Conservation (phyloP, 768 basidiomycete species). For the Nidularia sp. region DNA sequence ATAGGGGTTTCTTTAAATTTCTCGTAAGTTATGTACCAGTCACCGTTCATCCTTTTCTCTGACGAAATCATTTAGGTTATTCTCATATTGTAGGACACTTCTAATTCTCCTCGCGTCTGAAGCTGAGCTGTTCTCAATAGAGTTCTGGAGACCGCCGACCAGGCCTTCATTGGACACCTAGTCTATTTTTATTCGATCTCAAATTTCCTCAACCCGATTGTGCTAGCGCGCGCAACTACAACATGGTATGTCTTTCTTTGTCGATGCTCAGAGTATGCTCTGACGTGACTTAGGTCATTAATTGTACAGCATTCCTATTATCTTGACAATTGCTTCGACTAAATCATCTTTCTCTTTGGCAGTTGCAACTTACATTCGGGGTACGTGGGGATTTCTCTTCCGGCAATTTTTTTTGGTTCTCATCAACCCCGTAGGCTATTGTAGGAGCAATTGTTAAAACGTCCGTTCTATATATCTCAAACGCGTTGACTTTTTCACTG, state of each 20-base stretch:
- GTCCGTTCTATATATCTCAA: conserved; percentile 14
- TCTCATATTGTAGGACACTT: conserved; percentile 24
- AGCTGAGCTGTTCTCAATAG: not conserved
- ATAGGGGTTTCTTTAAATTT: conserved; percentile 45
- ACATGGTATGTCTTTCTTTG: conserved; percentile 35
- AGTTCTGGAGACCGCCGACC: conserved; percentile 49
- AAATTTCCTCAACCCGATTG: conserved; percentile 31
- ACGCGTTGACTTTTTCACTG: conserved; percentile 1
- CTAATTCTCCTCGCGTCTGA: not conserved
- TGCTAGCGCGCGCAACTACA: conserved; percentile 29
- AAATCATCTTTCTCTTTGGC: conserved; percentile 1
- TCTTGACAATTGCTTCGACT: not conserved
- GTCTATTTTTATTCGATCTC: conserved; percentile 54
- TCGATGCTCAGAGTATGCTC: not conserved
- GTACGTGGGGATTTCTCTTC: conserved; percentile 18
- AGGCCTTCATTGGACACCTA: conserved; percentile 51
- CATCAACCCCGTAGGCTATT: conserved; percentile 33
- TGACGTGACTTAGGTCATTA: conserved; percentile 36
- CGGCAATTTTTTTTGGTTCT: not conserved
- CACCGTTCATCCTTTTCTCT: not conserved
- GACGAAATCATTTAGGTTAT: conserved; percentile 24
- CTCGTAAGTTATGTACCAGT: conserved; percentile 33
- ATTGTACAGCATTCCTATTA: conserved; percentile 33
- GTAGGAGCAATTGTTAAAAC: conserved; percentile 55
- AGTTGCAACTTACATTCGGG: conserved; percentile 46